A percentile compares a stretch with the other conserved stretches of the same genome.
phyloP scores from a whole-genome alignment of 2,329 filamentous ascomycete genomes.

The Leptographium radiaticola region DNA sequence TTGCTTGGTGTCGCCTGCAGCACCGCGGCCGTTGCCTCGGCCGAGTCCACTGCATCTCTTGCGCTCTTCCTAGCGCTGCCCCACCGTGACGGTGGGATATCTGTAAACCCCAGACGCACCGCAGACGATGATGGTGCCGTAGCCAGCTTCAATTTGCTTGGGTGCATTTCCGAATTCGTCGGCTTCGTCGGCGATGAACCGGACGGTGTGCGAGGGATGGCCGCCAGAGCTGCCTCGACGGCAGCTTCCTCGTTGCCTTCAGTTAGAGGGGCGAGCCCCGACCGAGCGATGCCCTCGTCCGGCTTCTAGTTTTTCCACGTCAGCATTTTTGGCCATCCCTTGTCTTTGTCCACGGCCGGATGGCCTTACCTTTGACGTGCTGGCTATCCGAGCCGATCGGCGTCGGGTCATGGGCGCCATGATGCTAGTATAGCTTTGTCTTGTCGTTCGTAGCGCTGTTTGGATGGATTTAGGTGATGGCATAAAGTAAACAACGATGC shows the following conservation, averaged over 20 bases:
- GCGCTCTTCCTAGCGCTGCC: constrained; percentile 2
- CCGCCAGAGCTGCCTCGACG: constrained; percentile 19
- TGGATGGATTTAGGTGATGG: not conserved
- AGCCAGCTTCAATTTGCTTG: constrained; percentile 66
- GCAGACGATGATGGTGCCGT: constrained; percentile 68
- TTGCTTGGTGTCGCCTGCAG: constrained; percentile 54
- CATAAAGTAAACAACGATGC: not conserved
- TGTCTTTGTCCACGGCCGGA: too few species aligned
- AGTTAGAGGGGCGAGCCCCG: not conserved
- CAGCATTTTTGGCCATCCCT: not conserved
- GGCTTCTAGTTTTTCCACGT: not conserved
- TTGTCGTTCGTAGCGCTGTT: not conserved
- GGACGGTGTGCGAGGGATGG: constrained; percentile 42
- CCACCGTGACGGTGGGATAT: constrained; percentile 36
- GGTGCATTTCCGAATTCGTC: constrained; percentile 76
- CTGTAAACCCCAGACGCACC: constrained; percentile 68
- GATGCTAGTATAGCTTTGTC: not conserved
- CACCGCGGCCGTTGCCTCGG: constrained; percentile 21
- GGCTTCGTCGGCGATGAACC: constrained; percentile 56
- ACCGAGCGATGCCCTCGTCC: not conserved
- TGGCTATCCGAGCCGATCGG: constrained; percentile 31
- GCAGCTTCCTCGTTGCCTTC: constrained; percentile 5
- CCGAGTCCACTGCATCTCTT: constrained; percentile 14
- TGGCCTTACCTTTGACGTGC: constrained; percentile 21
- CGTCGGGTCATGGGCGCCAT: constrained; percentile 17